Evolutionary conservation across 495 filamentous ascomycete species (phyloP).

Genomic region (Tetracladium marchalianum): DNA sequence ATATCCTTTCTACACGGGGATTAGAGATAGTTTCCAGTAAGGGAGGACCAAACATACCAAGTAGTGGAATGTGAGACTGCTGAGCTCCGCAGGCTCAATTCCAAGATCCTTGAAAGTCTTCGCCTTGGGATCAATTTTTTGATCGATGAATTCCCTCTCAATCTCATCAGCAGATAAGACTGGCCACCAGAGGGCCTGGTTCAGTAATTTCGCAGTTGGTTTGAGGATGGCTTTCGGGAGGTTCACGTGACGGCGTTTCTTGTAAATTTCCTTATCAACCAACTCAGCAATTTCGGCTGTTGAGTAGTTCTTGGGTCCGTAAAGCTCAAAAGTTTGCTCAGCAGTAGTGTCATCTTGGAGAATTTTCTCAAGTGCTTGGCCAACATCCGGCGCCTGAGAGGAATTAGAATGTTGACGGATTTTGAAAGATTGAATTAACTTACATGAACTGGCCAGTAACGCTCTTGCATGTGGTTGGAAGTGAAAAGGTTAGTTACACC

Average conservation of each 20-base stretch:
- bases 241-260: conserved; percentile 84
- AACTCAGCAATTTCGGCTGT: conserved; percentile 76
- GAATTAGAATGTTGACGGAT: conserved; percentile 16
- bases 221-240: conserved; percentile 71
- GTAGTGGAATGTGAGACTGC: conserved; percentile 80
- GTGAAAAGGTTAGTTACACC: conserved; percentile 70
- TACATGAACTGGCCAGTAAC: conserved; percentile 87
- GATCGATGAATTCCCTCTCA: conserved; percentile 89
- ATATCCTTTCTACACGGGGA: conserved; percentile 58
- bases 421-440: conserved; percentile 21
- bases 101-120: conserved; percentile 94
- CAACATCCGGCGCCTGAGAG: conserved; percentile 73
- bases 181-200: conserved; percentile 81
- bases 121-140: conserved; percentile 78
- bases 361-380: conserved; percentile 77
- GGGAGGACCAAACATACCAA: conserved; percentile 50
- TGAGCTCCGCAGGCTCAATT: conserved; percentile 76
- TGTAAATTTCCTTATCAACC: conserved; percentile 86
- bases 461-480: conserved; percentile 85
- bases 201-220: conserved; percentile 59
- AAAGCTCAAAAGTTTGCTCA: conserved; percentile 87
- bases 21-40: conserved; percentile 12
- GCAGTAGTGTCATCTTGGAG: conserved; percentile 82
- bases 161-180: conserved; percentile 76
- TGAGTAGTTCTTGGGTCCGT: conserved; percentile 87